Base-by-base conservation (phyloP, 768 basidiomycete species). In the Leccinum boreale region DNA sequence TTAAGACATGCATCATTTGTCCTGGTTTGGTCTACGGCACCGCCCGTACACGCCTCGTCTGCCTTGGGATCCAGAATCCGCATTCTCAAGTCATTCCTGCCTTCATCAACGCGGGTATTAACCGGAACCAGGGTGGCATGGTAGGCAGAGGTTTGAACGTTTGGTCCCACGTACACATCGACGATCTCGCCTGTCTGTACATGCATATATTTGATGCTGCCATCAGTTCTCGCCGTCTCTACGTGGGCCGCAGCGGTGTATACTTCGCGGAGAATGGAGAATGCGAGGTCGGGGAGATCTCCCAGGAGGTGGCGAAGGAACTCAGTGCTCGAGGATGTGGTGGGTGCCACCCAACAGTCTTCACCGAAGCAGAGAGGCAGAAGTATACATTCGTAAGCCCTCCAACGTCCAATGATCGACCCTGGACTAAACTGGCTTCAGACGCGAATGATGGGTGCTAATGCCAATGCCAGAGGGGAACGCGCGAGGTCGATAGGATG, bases 11-110 rank as follows among this genome's bases (percentile, higher is more conserved):
- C 67, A 80, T 85, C 5, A 66, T 86, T 24, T 65, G 79, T 11
- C 83, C 84, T 1, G 70, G 72, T 17, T 84, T 85, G 0, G 83
- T 91, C 31, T 90, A 81, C 61, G 85, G 83, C 46, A 71, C 82
- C 33, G 80, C 83, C 2, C 67, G 65, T 8, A 78, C 78, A 7
- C 67, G 65, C 5, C 74, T 88, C 24, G 78, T 80, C 35, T 77
- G 83, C 24, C 67, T 73, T 5, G 84, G 80, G 10, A 73, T 88
- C 35, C 76, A 80, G 33, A 84, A 87, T 60, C 65, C 73, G 1
- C 73, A 78, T 53, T 87, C 85, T 0, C 67, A 74, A 7, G 83
- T 83, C 58, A 78, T 88, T 28, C 85, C 83, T 2, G 23, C 35
- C 0, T 65, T 84, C 4, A 77, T 86, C 55, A 67, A 70, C 12